Base-by-base conservation (phyloP, 2,329 filamentous ascomycete species). In the Hypoxylon sp. region DNA sequence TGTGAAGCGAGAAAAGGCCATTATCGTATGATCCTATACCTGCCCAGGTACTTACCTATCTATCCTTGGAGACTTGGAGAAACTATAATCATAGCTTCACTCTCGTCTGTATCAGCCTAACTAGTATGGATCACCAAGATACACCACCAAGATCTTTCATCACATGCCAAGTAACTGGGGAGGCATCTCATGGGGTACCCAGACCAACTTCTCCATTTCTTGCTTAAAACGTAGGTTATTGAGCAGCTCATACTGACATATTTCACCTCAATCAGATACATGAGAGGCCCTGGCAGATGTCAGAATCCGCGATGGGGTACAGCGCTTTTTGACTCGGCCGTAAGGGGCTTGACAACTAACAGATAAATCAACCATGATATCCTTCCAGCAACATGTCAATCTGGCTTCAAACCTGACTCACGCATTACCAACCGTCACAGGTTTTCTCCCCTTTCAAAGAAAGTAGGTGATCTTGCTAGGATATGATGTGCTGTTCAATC, bases 1-100 rank as follows among this genome's bases (percentile, higher is more conserved):
- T n/a, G n/a, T n/a, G n/a, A n/a, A n/a, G n/a, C n/a, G n/a, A n/a
- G 40, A 26, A 10, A 42, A 43, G 18, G 33, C 27, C 47, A 31
- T n/a, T 13, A 62, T 55, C 59, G 40, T 62, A 62, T 48, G 55
- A 58, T 62, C n/a, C 20, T 55, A 26, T n/a, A n/a, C 13, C 38
- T 33, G n/a, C n/a, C 24, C 27, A 8, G 15, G 21, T 31, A 21
- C 7, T 17, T 13, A 45, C 7, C 21, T 13, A 45, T 7, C 17
- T 10, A 48, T 49, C 31, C 37, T 51, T 51, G 20, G 10, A 51
- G 15, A 26, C 4, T 40, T 51, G 26, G 42, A 42, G 46, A 51
- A 47, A 37, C 15, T n/a, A 31, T 23, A 15, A 35, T 33, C 18
- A 40, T 40, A 21, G 13, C 4, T 24, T 23, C 20, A 15, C 20